A percentile compares a stretch with the other conserved stretches of the same genome.
Evolutionary conservation across 2,329 filamentous ascomycete species (phyloP).

Genomic region (Fusarium keratoplasticum): DNA sequence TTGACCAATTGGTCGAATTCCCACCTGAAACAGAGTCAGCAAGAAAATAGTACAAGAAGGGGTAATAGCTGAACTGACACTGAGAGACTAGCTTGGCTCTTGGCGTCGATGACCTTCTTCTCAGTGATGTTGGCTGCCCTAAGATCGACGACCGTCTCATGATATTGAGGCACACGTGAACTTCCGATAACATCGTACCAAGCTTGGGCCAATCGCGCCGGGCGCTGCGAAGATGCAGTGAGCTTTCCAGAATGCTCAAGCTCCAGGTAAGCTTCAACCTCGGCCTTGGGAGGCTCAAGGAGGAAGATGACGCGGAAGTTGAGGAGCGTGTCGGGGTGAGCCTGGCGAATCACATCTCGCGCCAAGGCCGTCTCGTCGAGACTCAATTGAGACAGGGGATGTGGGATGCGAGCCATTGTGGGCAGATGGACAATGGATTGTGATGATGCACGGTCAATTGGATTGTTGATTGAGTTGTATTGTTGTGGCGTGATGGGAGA

Average conservation of each 20-base stretch:
- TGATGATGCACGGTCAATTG: not conserved
- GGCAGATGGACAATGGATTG: not conserved
- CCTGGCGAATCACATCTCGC: constrained; percentile 47
- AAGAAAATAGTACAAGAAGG: too few relatives aligned
- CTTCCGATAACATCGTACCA: constrained; percentile 52
- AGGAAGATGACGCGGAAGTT: constrained; percentile 64
- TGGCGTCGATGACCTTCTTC: constrained; percentile 43
- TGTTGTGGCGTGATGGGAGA: not conserved
- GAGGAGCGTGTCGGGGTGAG: constrained; percentile 45
- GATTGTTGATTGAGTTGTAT: not conserved
- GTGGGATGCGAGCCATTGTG: constrained; percentile 30
- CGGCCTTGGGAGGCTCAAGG: constrained; percentile 61
- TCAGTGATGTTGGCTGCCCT: constrained; percentile 34
- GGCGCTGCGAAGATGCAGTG: constrained; percentile 42
- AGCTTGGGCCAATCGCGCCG: constrained; percentile 55
- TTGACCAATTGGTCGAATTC: constrained; percentile 52
- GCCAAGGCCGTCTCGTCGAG: constrained; percentile 49
- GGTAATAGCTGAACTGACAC: constrained; percentile 34
- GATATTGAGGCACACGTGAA: constrained; percentile 40
- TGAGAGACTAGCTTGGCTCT: constrained; percentile 47
- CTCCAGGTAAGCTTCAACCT: constrained; percentile 59
- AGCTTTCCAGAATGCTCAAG: constrained; percentile 51
- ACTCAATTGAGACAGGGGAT: constrained; percentile 48
- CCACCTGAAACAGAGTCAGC: constrained; percentile 31
- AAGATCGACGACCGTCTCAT: constrained; percentile 53